A percentile compares a stretch with the other conserved stretches of the same genome.
These are phyloP conservation scores for Bisporella sp. DNA, from an alignment of 2,329 filamentous ascomycete species.

Conservation along the genomic window DNA sequence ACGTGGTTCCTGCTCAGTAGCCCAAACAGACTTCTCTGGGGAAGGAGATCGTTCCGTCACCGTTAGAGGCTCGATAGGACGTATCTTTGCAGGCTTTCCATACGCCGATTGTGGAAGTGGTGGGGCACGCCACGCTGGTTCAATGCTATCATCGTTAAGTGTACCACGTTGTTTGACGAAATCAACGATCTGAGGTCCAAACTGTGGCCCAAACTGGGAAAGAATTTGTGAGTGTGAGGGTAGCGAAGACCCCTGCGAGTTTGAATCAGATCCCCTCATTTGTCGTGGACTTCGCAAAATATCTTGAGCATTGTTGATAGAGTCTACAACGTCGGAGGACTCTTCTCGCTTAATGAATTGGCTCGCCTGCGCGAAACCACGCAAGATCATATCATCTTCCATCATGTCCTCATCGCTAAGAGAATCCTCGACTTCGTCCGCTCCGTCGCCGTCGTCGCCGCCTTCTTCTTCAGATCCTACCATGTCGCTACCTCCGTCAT, in stretches of 20 bases:
- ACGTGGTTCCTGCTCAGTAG: conserved; percentile 7
- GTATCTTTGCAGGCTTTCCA: conserved; percentile 7
- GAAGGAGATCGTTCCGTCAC: conserved; percentile 17
- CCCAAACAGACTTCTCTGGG: conserved; percentile 26
- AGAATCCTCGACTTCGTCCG: conserved; percentile 14
- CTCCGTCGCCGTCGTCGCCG: conserved; percentile 18
- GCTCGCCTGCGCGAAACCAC: conserved; percentile 21
- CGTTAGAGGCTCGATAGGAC: conserved; percentile 11
- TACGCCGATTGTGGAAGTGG: conserved; percentile 6
- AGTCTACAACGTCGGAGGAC: background rate
- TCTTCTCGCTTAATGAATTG: conserved; percentile 5
- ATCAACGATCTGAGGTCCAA: conserved; percentile 22
- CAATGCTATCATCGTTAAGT: conserved; percentile 16
- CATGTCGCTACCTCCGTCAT: conserved; percentile 18
- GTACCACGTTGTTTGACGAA: conserved; percentile 19
- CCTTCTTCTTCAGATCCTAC: conserved; percentile 16
- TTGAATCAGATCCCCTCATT: background rate
- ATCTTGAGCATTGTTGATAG: background rate
- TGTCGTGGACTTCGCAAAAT: background rate
- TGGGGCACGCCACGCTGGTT: conserved; percentile 22
- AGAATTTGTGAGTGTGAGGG: conserved; percentile 23
- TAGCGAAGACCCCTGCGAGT: conserved; percentile 2
- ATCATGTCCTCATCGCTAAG: conserved; percentile 20
- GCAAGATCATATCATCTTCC: conserved; percentile 27
- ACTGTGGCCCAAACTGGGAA: conserved; percentile 22